These are phyloP conservation scores for Saccharomyces jurei DNA, from an alignment of 805 yeast genomes.

Conservation along the genomic window DNA sequence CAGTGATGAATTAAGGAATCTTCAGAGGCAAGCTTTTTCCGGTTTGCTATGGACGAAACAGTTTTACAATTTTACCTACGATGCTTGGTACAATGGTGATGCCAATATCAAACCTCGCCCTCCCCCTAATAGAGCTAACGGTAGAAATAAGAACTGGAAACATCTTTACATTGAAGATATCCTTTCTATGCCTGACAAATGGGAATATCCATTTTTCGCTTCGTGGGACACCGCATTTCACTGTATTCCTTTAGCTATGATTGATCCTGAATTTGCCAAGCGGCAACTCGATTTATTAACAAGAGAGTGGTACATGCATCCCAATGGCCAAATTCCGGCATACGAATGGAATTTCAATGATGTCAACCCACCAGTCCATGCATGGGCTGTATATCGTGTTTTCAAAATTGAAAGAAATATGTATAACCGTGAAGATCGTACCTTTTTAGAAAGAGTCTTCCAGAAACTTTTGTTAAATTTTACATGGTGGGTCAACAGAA, in stretches of 20 bases:
- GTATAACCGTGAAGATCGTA: slow-evolving; percentile 74
- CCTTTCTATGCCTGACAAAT: slow-evolving; percentile 84
- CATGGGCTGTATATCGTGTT: slow-evolving; percentile 88
- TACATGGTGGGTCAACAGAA: slow-evolving; percentile 97
- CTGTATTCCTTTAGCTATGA: slow-evolving; percentile 85
- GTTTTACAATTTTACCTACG: slow-evolving; percentile 78
- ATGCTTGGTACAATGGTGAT: slow-evolving; percentile 84
- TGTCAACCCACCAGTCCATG: slow-evolving; percentile 95
- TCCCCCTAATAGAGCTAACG: slow-evolving; percentile 71
- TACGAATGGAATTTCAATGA: slow-evolving; percentile 95
- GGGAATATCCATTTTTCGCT: slow-evolving; percentile 94
- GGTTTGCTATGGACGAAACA: slow-evolving; percentile 92
- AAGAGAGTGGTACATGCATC: slow-evolving; percentile 96
- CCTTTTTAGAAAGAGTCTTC: slow-evolving; percentile 81
- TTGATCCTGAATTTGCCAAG: slow-evolving; percentile 88
- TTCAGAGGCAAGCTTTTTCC: slow-evolving; percentile 90
- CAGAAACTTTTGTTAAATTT: slow-evolving; percentile 82
- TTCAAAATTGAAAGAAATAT: slow-evolving; percentile 81
- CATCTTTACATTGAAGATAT: slow-evolving; percentile 84
- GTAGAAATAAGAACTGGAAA: slow-evolving; percentile 83
- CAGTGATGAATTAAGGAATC: slow-evolving; percentile 67
- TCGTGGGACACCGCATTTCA: slow-evolving; percentile 98
- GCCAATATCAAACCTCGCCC: slow-evolving; percentile 67
- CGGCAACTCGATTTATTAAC: slow-evolving; percentile 78
- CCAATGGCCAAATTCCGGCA: slow-evolving; percentile 93